These are phyloP conservation scores for Spinacia oleracea DNA, from an alignment of 179 eudicot species.

Conservation along the genomic window DNA sequence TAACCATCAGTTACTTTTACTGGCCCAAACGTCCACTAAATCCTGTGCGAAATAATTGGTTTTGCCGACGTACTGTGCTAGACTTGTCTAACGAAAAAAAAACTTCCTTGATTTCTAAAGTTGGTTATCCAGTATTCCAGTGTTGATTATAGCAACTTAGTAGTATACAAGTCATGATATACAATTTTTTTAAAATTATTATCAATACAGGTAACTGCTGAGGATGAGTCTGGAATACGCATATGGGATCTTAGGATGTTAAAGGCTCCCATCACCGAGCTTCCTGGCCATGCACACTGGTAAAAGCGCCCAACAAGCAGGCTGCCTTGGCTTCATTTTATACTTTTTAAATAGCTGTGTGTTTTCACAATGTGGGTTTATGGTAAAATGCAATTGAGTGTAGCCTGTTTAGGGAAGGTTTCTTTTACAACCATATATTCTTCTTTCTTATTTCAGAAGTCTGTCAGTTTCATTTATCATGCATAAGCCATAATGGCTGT, in stretches of 20 bases:
- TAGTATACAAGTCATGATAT: too few relatives aligned
- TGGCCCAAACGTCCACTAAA: too few relatives aligned
- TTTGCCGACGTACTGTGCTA: neutral
- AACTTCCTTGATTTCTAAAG: neutral
- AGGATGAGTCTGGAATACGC: conserved; percentile 89
- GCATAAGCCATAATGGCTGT: neutral
- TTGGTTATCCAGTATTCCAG: neutral
- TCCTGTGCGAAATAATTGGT: too few relatives aligned
- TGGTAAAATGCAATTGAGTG: neutral
- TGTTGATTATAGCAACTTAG: neutral
- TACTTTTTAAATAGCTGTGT: conserved; percentile 4
- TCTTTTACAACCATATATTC: neutral
- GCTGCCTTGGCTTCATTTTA: conserved; percentile 11
- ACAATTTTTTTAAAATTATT: too few relatives aligned
- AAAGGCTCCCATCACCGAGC: conserved; percentile 72
- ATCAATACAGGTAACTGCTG: conserved; percentile 76
- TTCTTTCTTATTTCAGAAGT: neutral
- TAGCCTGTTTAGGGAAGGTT: conserved; percentile 4
- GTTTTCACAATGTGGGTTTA: neutral
- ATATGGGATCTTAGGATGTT: conserved; percentile 96
- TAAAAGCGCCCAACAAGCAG: conserved; percentile 29
- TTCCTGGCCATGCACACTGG: conserved; percentile 98
- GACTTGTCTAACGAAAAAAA: neutral
- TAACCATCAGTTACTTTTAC: too few relatives aligned
- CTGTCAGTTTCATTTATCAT: neutral